Evolutionary conservation across 805 yeast species (phyloP).

Genomic region (Ogataea zsoltii): DNA sequence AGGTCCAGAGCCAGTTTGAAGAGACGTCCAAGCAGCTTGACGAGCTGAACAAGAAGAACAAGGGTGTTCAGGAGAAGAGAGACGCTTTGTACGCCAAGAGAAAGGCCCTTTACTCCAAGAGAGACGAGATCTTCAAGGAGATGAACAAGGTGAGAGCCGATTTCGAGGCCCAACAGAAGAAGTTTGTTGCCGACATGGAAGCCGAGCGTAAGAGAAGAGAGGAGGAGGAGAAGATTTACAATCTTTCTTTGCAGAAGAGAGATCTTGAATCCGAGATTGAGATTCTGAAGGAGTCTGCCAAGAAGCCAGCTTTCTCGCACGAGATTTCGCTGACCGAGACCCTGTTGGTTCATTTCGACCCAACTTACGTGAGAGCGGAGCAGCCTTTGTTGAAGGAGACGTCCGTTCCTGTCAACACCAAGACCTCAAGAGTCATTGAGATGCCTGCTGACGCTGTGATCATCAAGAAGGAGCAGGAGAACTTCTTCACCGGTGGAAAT

Average conservation of each 20-base stretch:
- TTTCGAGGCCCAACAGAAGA: conserved; percentile 72
- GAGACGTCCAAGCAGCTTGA: conserved; percentile 68
- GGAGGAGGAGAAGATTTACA: conserved; percentile 59
- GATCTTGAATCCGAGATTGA: conserved; percentile 61
- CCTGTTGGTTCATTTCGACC: conserved; percentile 74
- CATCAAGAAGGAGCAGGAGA: conserved; percentile 61
- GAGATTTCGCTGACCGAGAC: conserved; percentile 79
- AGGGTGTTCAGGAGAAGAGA: conserved; percentile 65
- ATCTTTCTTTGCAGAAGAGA: conserved; percentile 52
- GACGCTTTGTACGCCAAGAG: conserved; percentile 64
- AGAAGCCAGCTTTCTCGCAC: conserved; percentile 75
- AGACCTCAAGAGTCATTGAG: conserved; percentile 50
- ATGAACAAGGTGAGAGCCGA: conserved; percentile 71
- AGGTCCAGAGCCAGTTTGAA: conserved; percentile 68
- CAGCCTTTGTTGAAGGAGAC: conserved; percentile 18
- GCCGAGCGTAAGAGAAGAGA: conserved; percentile 69
- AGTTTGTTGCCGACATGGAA: conserved; percentile 66
- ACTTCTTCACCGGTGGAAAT: conserved; percentile 52
- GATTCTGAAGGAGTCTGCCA: conserved; percentile 67
- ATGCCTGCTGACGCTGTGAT: conserved; percentile 65
- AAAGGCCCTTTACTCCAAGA: conserved; percentile 62
- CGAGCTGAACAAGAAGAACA: conserved; percentile 58
- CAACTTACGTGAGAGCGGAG: conserved; percentile 65
- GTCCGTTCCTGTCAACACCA: conserved; percentile 16
- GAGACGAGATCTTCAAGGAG: conserved; percentile 65